phyloP scores from a whole-genome alignment of 257 asterid species.

The Rhazya stricta region DNA sequence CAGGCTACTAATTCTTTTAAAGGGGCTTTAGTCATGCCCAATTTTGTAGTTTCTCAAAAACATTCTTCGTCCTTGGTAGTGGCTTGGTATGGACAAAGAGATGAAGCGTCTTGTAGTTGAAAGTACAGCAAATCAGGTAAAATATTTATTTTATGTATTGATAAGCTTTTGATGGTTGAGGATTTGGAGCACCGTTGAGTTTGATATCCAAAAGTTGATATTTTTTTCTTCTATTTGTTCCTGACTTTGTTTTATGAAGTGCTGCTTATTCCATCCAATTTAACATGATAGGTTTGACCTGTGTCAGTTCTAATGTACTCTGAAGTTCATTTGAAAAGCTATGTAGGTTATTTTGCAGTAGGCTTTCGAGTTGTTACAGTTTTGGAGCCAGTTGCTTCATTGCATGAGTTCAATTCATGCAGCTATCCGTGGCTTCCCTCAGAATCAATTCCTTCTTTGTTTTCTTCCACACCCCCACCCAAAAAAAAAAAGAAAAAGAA shows the following conservation, averaged over 20 bases:
- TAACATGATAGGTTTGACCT: not conserved
- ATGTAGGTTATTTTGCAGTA: not conserved
- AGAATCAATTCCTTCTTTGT: not conserved
- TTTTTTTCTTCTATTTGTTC: not conserved
- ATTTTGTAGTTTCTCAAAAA: not conserved
- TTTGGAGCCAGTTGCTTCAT: not conserved
- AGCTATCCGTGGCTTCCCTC: not conserved
- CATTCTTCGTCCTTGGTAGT: conserved; percentile 33
- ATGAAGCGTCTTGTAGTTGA: conserved; percentile 59
- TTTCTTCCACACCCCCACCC: not conserved
- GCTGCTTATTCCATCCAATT: not conserved
- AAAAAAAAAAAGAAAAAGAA: too few species aligned
- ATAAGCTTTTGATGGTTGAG: not conserved
- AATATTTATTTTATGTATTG: not conserved
- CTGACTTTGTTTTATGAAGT: not conserved
- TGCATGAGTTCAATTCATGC: not conserved
- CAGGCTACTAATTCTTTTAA: conserved; percentile 5
- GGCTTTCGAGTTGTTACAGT: not conserved
- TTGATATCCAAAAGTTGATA: not conserved
- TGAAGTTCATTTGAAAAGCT: not conserved
- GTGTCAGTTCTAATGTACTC: not conserved
- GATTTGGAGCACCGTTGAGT: not conserved
- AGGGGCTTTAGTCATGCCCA: not conserved
- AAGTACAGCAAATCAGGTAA: conserved; percentile 79
- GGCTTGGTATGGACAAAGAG: conserved; percentile 75